Percentiles rank a stretch among this genome's conserved stretches.
phyloP scores from a whole-genome alignment of 768 basidiomycete species.

The Mycena epipterygia region DNA sequence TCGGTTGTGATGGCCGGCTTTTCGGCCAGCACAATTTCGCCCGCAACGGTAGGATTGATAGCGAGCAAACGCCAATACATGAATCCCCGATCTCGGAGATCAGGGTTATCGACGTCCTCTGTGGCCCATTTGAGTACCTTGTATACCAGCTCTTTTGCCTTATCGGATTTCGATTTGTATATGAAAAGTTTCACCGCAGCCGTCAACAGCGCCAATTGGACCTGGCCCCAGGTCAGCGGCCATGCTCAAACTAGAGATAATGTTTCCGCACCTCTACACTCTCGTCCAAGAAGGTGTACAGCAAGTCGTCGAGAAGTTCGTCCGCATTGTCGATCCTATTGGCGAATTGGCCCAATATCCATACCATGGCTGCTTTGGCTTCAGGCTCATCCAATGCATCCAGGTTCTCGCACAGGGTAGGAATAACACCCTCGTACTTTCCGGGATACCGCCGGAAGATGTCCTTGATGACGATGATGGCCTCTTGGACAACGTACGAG shows the following conservation, averaged over 20 bases:
- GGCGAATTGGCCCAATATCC: slow-evolving; percentile 98
- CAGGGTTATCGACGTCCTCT: slow-evolving; percentile 98
- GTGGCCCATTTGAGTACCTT: slow-evolving; percentile 98
- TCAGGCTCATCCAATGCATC: slow-evolving; percentile 96
- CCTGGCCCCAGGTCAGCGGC: slow-evolving; percentile 59
- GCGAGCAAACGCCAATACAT: slow-evolving; percentile 99
- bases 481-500: slow-evolving; percentile 96
- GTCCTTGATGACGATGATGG: slow-evolving; percentile 97
- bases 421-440: slow-evolving; percentile 96
- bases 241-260: not conserved
- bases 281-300: slow-evolving; percentile 92
- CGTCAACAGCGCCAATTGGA: slow-evolving; percentile 94
- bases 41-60: slow-evolving; percentile 89
- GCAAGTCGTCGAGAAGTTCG: slow-evolving; percentile 92
- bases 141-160: slow-evolving; percentile 90
- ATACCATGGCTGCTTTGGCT: slow-evolving; percentile 96
- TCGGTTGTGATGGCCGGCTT: slow-evolving; percentile 99
- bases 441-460: slow-evolving; percentile 98
- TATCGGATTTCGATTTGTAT: slow-evolving; percentile 86
- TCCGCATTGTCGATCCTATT: slow-evolving; percentile 96
- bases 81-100: slow-evolving; percentile 96
- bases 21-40: slow-evolving; percentile 91
- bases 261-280: slow-evolving; percentile 82
- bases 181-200: slow-evolving; percentile 97
- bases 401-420: slow-evolving; percentile 91